These are phyloP conservation scores for Fistulifera pelliculosa DNA, from an alignment of 108 stramenopile species.

Conservation along the genomic window DNA sequence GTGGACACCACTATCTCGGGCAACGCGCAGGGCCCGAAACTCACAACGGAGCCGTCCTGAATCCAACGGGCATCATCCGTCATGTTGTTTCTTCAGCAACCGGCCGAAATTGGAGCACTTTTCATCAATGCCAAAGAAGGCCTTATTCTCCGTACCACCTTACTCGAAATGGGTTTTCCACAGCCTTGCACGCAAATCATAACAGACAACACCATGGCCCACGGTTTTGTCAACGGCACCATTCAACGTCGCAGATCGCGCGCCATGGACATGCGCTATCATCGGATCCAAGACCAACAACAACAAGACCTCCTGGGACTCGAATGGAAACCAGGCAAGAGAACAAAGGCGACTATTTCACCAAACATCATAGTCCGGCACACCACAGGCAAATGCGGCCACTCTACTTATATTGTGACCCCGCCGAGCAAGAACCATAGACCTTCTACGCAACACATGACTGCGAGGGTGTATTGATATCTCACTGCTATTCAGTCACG, in stretches of 20 bases:
- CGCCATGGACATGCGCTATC: too few species aligned
- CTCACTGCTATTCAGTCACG: too few species aligned
- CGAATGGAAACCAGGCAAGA: too few species aligned
- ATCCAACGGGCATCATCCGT: constrained; percentile 14
- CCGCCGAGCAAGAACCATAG: too few species aligned
- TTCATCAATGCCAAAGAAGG: constrained; percentile 27
- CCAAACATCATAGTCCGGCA: constrained; percentile 15
- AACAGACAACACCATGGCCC: constrained; percentile 32
- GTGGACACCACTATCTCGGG: constrained; percentile 20
- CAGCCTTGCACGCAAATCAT: constrained; percentile 29
- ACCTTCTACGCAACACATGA: too few species aligned
- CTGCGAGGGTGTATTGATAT: too few species aligned
- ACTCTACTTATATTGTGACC: too few species aligned
- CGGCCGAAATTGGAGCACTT: constrained; percentile 22
- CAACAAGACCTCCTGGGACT: too few species aligned
- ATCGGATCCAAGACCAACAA: too few species aligned
- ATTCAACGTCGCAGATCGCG: too few species aligned
- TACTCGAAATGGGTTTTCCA: constrained; percentile 21
- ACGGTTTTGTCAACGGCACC: constrained; percentile 23
- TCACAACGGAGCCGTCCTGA: constrained; percentile 24
- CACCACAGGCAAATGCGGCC: constrained; percentile 16
- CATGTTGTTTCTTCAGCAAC: constrained; percentile 21
- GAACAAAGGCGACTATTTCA: constrained; percentile 25
- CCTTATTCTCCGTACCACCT: constrained; percentile 7
- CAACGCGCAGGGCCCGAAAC: constrained; percentile 3